Evolutionary conservation across 768 basidiomycete genomes (phyloP), one percentile per base, ranked within the genome.

Genomic region (Boletellus ananas): DNA sequence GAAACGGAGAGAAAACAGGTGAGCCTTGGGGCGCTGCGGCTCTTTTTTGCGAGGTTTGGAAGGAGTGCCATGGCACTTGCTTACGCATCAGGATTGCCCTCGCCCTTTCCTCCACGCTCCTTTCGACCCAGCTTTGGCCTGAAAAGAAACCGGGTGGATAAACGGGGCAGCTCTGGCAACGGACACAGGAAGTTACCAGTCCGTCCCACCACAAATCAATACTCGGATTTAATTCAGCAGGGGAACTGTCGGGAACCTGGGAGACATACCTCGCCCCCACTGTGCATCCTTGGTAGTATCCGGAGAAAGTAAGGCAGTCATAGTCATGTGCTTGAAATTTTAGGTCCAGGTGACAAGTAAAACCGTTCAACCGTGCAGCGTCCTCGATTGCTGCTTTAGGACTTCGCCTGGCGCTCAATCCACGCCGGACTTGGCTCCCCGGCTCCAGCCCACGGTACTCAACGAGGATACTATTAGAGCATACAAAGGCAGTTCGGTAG

Each of bases 131-230:
- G 78, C 61, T 81, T 80, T 29, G 84, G 77, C 89, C 89, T 90
- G 63, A 45, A 52, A 46, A 59, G 33, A 29, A 29, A 29, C 8
- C 40, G 44, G 50, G 39, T 48, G 18, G 35, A 54, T 59, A 36
- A 60, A 57, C 9, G 35, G 17, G 14, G 38, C 21, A 21, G 21
- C 43, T 43, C 8, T 38, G 35, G 43, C 17, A 18, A 43, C 3
- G 20, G 21, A 36, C 12, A 36, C 52, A 46, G 42, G 50, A 49
- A 48, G 42, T 45, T 56, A 93, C 90, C 91, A 93, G 70, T 90
- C 87, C 20, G 87, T 90, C 45, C 91, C 91, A 46, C 91, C 91
- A 60, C 85, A 87, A 57, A 94, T 84, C 57, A 91, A 69, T 35
- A 91, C 91, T 94, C 29, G 13, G 21, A 40, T 55, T 51, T 35